Percentiles rank a stretch among this genome's conserved stretches.
Conservation (phyloP, 1,139 yeast species). For the Lipomyces yarrowii region DNA sequence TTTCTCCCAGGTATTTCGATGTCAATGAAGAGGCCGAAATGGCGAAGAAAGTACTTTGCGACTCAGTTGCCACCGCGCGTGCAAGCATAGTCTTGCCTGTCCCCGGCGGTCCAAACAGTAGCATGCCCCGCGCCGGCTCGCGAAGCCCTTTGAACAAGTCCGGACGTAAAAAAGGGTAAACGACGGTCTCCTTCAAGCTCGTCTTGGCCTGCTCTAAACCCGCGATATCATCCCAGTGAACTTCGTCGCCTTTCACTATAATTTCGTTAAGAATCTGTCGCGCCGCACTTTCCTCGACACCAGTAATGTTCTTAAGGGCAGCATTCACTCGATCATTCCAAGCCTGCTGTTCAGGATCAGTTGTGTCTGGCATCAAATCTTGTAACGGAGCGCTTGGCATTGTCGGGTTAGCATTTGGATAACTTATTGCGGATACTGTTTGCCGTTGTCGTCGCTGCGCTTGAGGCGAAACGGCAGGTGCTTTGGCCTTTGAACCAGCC, state of each 20-base stretch:
- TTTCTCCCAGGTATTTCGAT: constrained; percentile 89
- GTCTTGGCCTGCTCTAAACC: constrained; percentile 89
- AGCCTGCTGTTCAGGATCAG: constrained; percentile 28
- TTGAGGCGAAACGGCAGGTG: constrained; percentile 10
- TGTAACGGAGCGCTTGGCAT: constrained; percentile 4
- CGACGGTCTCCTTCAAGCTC: constrained; percentile 93
- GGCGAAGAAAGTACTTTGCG: constrained; percentile 89
- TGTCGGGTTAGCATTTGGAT: constrained; percentile 4
- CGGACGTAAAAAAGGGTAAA: constrained; percentile 92
- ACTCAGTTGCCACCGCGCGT: constrained; percentile 95
- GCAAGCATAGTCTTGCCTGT: constrained; percentile 98
- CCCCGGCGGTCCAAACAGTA: constrained; percentile 96
- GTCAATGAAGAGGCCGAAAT: constrained; percentile 91
- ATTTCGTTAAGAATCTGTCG: constrained; percentile 87
- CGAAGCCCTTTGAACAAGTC: constrained; percentile 88
- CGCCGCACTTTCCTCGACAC: constrained; percentile 68
- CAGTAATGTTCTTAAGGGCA: constrained; percentile 43
- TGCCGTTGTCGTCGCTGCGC: constrained; percentile 10
- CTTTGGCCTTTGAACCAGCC: constrained; percentile 10
- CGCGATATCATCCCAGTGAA: constrained; percentile 95
- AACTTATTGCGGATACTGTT: constrained; percentile 9
- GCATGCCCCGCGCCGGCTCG: constrained; percentile 96
- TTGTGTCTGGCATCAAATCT: constrained; percentile 23
- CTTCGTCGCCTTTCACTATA: constrained; percentile 92
- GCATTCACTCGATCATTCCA: constrained; percentile 31